Evolutionary conservation across 495 filamentous ascomycete species (phyloP).

Genomic region (Neurospora sp.): DNA sequence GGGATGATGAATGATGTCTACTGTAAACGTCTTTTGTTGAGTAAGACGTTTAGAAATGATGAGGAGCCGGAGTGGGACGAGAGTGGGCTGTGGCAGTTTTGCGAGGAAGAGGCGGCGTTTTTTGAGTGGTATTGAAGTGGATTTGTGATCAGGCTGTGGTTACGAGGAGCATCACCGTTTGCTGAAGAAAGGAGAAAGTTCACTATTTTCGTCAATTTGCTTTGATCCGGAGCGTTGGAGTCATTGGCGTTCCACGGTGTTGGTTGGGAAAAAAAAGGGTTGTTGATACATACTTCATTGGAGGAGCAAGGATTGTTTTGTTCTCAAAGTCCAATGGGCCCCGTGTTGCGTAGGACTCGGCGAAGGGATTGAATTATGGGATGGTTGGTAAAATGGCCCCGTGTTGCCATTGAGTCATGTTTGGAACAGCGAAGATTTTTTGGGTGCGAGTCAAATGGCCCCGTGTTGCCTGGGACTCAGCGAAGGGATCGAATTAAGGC

Average conservation of each 20-base stretch:
- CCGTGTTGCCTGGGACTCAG: background rate
- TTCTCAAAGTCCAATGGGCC: background rate
- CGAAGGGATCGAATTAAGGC: background rate
- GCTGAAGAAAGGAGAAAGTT: background rate
- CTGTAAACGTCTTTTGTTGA: background rate
- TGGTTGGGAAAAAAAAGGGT: background rate
- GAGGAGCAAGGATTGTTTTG: background rate
- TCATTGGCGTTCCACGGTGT: too few species aligned
- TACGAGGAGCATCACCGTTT: background rate
- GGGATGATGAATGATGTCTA: background rate
- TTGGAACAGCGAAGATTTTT: background rate
- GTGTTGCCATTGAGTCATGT: background rate
- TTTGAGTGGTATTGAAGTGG: background rate
- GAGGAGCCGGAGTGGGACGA: background rate
- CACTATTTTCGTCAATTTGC: background rate
- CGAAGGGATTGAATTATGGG: background rate
- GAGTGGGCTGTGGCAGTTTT: background rate
- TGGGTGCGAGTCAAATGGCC: background rate
- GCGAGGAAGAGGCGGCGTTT: background rate
- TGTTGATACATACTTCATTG: background rate
- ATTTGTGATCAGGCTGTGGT: background rate
- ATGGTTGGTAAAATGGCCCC: background rate
- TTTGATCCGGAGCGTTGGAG: background rate
- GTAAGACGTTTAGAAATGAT: background rate
- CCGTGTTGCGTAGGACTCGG: background rate